phyloP scores from a whole-genome alignment of 495 filamentous ascomycete species.

The Lophiotrema nucula region DNA sequence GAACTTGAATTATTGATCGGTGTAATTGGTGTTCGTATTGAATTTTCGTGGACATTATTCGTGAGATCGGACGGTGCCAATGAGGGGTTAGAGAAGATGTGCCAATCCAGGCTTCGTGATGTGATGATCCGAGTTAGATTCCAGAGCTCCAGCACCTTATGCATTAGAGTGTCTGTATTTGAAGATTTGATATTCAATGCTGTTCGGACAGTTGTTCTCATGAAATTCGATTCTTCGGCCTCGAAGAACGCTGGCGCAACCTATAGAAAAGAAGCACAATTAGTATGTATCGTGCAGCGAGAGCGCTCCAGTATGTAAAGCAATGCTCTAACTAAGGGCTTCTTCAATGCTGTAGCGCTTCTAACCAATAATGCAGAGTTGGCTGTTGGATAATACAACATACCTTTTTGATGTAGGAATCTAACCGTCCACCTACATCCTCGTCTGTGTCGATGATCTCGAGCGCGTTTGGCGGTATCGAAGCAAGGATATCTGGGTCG shows the following conservation, averaged over 20 bases:
- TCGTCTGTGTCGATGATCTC: conserved; percentile 55
- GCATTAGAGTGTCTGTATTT: conserved; percentile 63
- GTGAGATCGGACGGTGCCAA: conserved; percentile 47
- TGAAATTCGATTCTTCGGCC: conserved; percentile 65
- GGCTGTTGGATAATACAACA: no score
- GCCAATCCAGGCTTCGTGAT: conserved; percentile 67
- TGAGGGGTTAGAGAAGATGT: conserved; percentile 54
- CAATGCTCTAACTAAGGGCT: no score
- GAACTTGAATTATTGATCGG: conserved; percentile 23
- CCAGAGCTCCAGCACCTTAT: conserved; percentile 72
- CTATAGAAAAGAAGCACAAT: no score
- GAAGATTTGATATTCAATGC: conserved; percentile 54
- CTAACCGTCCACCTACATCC: conserved; percentile 64
- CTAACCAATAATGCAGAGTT: no score
- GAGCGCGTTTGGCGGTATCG: conserved; percentile 12
- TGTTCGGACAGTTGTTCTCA: conserved; percentile 62
- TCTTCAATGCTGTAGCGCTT: no score
- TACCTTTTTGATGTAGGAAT: conserved; percentile 68
- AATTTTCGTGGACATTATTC: conserved; percentile 43
- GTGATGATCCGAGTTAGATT: conserved; percentile 64
- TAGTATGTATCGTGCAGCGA: no score
- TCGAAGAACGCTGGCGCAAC: conserved; percentile 61
- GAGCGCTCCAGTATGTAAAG: no score
- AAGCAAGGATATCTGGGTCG: conserved; percentile 30
- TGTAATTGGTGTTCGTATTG: conserved; percentile 20